Evolutionary conservation across 371 early-diverging fungal genomes (phyloP).

Genomic region (Mucor circinelloides): DNA sequence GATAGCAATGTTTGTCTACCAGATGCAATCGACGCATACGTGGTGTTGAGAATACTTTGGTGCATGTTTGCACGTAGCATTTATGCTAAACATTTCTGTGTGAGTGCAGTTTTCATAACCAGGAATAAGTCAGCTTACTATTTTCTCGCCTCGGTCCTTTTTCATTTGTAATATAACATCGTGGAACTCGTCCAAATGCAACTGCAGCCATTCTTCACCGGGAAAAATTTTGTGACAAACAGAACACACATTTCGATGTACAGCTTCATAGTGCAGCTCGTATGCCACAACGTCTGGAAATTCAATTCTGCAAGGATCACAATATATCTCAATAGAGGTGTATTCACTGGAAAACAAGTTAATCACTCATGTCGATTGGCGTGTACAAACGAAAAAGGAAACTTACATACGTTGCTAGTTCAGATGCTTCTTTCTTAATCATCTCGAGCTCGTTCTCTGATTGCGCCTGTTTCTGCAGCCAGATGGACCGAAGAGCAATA

Average conservation of each 20-base stretch:
- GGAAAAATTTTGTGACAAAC: constrained; percentile 59
- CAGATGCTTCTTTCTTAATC: constrained; percentile 30
- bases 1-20: constrained; percentile 69
- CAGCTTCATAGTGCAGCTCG: constrained; percentile 60
- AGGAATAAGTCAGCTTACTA: constrained; percentile 37
- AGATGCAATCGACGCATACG: constrained; percentile 64
- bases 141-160: constrained; percentile 61
- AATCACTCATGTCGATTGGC: not conserved
- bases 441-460: constrained; percentile 16
- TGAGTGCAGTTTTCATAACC: not conserved
- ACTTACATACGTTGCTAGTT: constrained; percentile 22
- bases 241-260: constrained; percentile 56
- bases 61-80: constrained; percentile 74
- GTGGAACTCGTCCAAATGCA: constrained; percentile 64
- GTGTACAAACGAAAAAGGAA: not conserved
- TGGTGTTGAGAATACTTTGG: constrained; percentile 47
- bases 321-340: constrained; percentile 24
- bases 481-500: constrained; percentile 52
- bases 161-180: constrained; percentile 49
- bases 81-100: constrained; percentile 50
- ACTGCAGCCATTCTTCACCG: constrained; percentile 47
- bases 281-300: constrained; percentile 45
- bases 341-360: constrained; percentile 6
- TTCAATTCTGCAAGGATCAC: constrained; percentile 9
- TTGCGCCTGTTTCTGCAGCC: constrained; percentile 38